Conservation (phyloP, 2,329 filamentous ascomycete species). For the Colletotrichum salicis region DNA sequence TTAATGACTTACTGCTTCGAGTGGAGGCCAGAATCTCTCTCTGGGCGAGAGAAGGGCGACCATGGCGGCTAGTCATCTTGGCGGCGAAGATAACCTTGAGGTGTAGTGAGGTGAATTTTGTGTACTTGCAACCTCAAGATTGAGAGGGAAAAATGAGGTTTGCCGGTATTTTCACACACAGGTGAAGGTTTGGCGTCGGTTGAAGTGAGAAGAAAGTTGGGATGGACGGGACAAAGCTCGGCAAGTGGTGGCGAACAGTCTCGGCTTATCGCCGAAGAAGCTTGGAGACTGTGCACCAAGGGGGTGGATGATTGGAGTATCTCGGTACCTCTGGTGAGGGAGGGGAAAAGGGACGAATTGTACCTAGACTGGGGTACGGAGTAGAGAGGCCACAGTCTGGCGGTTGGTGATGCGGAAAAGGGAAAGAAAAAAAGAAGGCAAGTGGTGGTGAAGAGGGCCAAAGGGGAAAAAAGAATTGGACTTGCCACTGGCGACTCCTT, state of each 20-base stretch:
- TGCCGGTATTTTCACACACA: neutral
- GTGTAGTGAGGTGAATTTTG: neutral
- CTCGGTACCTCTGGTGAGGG: neutral
- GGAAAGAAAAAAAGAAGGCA: neutral
- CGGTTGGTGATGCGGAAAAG: neutral
- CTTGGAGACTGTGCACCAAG: neutral
- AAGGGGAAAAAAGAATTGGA: neutral
- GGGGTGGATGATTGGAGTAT: neutral
- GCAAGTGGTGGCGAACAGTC: slow-evolving; percentile 30
- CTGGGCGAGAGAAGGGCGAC: slow-evolving; percentile 17
- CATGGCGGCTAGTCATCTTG: slow-evolving; percentile 25
- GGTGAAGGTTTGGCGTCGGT: slow-evolving; percentile 17
- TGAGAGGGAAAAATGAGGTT: neutral
- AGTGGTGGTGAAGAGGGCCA: neutral
- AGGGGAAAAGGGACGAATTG: neutral
- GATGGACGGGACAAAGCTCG: slow-evolving; percentile 33
- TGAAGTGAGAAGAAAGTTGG: slow-evolving; percentile 18
- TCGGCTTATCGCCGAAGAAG: slow-evolving; percentile 29
- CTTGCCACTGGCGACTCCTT: slow-evolving; percentile 8
- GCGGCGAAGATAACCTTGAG: neutral
- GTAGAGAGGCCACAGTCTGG: neutral
- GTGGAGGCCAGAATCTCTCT: slow-evolving; percentile 21
- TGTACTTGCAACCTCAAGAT: neutral
- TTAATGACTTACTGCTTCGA: slow-evolving; percentile 17
- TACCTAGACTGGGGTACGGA: neutral